These are phyloP conservation scores for Spatholobus suberectus DNA, from an alignment of 306 rosid species.

Conservation along the genomic window DNA sequence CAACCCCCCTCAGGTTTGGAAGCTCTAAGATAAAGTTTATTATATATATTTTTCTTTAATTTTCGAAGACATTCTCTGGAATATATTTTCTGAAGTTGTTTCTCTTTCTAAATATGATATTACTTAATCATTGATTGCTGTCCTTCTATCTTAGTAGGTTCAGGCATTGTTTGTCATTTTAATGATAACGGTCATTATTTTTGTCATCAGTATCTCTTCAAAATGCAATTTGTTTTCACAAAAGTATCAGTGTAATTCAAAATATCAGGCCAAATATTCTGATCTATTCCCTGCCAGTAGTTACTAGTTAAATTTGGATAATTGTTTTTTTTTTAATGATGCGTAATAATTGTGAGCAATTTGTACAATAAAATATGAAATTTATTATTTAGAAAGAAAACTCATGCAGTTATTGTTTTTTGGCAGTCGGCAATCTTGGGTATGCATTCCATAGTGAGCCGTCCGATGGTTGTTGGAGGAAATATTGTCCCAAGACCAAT, in stretches of 20 bases:
- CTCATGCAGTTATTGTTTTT: constrained; percentile 27
- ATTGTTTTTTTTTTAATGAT: neutral
- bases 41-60: constrained; percentile 1
- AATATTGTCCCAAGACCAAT: constrained; percentile 73
- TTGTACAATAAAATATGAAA: neutral
- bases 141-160: neutral
- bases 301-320: neutral
- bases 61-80: neutral
- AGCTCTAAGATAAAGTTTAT: constrained; percentile 1
- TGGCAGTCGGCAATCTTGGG: constrained; percentile 88
- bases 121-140: neutral
- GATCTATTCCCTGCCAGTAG: neutral
- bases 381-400: neutral
- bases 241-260: neutral
- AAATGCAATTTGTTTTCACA: constrained; percentile 21
- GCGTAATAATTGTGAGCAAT: neutral
- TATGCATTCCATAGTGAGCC: constrained; percentile 84
- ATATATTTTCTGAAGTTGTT: neutral
- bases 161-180: neutral
- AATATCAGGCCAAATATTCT: neutral
- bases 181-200: neutral
- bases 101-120: neutral
- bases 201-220: neutral
- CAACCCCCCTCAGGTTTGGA: constrained; percentile 84
- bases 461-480: constrained; percentile 78